Evolutionary conservation across 1,284 basidiomycete species (phyloP), one percentile per base, ranked within the genome.

Genomic region (Termitomyces sp.): DNA sequence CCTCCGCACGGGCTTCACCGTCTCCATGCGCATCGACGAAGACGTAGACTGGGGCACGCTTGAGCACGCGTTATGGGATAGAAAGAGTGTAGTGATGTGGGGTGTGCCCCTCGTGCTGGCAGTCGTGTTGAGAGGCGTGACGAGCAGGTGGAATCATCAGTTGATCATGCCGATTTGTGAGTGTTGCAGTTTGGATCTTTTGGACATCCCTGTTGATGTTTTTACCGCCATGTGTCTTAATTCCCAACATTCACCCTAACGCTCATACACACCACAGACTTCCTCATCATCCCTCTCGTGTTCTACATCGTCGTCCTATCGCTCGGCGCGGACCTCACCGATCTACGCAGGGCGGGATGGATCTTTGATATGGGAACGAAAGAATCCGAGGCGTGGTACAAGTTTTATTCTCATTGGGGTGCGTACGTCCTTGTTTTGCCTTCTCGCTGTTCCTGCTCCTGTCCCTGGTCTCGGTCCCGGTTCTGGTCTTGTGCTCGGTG

Each of bases 161-260:
- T 81, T 98, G 52, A 81, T 98, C 62, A 95, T 98, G 67, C 96
- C 96, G 1, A 73, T 85, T 19, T 99, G 88, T 90, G 58, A 65
- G 86, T 80, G n/a, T n/a, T n/a, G n/a, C n/a, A n/a, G n/a, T n/a
- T n/a, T n/a, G n/a, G n/a, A n/a, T n/a, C n/a, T n/a, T n/a, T n/a
- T n/a, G n/a, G n/a, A n/a, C n/a, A n/a, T n/a, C n/a, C n/a, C n/a
- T n/a, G n/a, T n/a, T n/a, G n/a, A n/a, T n/a, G n/a, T n/a, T n/a
- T n/a, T n/a, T n/a, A n/a, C n/a, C n/a, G n/a, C n/a, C n/a, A n/a
- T n/a, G n/a, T n/a, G n/a, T n/a, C n/a, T n/a, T n/a, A n/a, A n/a
- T n/a, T n/a, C n/a, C n/a, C n/a, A n/a, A n/a, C n/a, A n/a, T n/a
- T n/a, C n/a, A n/a, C 17, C 1, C n/a, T 13, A 7, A 47, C 5